A percentile compares a stretch with the other conserved stretches of the same genome.
Evolutionary conservation across 345 rosid genomes (phyloP).

Genomic region (Eutrema japonicum): DNA sequence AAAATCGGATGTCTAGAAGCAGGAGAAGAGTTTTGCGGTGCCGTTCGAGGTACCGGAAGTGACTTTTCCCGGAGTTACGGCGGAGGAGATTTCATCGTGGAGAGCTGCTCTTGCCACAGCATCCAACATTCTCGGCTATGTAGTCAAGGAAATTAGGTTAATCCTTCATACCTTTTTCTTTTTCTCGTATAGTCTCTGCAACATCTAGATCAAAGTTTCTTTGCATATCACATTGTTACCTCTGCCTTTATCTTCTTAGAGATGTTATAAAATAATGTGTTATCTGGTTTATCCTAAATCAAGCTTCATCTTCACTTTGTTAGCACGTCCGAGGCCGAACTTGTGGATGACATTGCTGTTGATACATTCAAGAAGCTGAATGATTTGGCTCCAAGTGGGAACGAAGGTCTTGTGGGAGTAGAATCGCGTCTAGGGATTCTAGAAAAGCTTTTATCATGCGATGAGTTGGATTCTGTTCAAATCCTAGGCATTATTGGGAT

Average conservation of each 20-base stretch:
- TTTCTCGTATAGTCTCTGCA: background rate
- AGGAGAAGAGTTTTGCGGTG: too few relatives aligned
- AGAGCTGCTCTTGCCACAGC: slow-evolving; percentile 35
- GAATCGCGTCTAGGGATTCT: slow-evolving; percentile 29
- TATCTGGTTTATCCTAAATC: background rate
- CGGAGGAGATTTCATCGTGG: slow-evolving; percentile 28
- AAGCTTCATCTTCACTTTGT: slow-evolving; percentile 7
- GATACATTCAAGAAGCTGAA: slow-evolving; percentile 41
- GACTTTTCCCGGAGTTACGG: background rate
- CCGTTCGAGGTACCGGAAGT: too few relatives aligned
- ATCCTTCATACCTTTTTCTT: background rate
- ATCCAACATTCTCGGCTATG: slow-evolving; percentile 28
- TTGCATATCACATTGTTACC: too few relatives aligned
- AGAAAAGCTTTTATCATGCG: slow-evolving; percentile 16
- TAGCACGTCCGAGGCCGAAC: slow-evolving; percentile 43
- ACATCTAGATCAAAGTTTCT: background rate
- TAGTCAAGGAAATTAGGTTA: slow-evolving; percentile 32
- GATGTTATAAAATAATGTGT: background rate
- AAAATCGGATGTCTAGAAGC: slow-evolving; percentile 4
- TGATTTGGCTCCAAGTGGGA: slow-evolving; percentile 23
- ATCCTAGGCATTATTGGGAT: slow-evolving; percentile 54
- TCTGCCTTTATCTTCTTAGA: too few relatives aligned
- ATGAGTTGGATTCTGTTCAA: slow-evolving; percentile 35
- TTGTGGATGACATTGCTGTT: slow-evolving; percentile 41
- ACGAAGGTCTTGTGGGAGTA: slow-evolving; percentile 43